Base-by-base conservation (phyloP, 768 basidiomycete genomes). In the Tricholoma furcatifolium region DNA sequence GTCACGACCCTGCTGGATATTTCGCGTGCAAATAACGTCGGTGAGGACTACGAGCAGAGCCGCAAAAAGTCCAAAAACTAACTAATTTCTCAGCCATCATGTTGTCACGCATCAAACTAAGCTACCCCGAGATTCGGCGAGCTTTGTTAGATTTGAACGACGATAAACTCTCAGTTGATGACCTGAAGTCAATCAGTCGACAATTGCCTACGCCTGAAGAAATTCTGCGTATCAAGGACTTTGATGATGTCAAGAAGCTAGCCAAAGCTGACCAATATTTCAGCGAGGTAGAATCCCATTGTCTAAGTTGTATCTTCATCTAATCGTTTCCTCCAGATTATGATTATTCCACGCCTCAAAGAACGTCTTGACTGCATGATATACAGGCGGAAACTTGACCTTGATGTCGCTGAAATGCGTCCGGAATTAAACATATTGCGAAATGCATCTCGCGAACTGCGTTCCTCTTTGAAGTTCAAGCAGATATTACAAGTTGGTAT, bases 191-290 rank as follows among this genome's bases (percentile, higher is more conserved):
- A 0, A 82, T 96, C 59, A 79, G 82, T 60, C 83, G 81, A 53
- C 85, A 90, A 49, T 69, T 89, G 5, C 94, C 94, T 2, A 90
- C 88, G 0, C n/a, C 74, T 0, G 93, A 96, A 44, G 94, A 98
- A 76, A 23, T 53, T 17, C 46, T 51, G 17, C 21, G 85, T 11
- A 76, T 96, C 38, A 82, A 78, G 53, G 80, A 81, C 23, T 91
- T 88, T 62, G 84, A 78, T 2, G 87, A 94, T 53, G 70, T 88
- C 11, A 74, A 76, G 38, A 88, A 86, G 62, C 77, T 96, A 8
- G 83, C 91, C 4, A 87, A 88, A 53, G 84, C 91, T 15, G 94
- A 98, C 62, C 87, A 85, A 61, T 95, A 89, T 68, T 88, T 93
- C 60, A 71, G 71, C 53, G 80, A 91, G 77, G 91, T 91, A 50